phyloP scores from a whole-genome alignment of 2,329 filamentous ascomycete species.

The Uncinocarpus reesii region DNA sequence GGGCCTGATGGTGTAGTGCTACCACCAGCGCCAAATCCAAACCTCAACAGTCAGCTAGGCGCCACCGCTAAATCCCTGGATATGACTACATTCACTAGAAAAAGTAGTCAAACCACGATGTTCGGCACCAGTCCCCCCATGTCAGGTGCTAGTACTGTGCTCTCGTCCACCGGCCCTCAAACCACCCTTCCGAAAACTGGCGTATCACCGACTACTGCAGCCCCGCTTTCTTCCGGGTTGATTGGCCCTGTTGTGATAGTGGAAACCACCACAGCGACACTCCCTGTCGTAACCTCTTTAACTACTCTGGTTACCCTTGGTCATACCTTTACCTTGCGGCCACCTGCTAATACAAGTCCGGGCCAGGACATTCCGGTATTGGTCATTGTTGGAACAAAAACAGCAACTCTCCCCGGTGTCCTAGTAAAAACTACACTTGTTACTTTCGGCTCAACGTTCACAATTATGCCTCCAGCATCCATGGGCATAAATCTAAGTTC shows the following conservation, averaged over 20 bases:
- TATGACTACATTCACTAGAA: too few species aligned
- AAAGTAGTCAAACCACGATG: too few species aligned
- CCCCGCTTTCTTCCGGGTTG: not conserved
- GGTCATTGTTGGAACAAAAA: slow-evolving; percentile 11
- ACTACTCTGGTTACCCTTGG: slow-evolving; percentile 6
- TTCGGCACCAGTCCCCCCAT: too few species aligned
- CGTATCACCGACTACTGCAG: not conserved
- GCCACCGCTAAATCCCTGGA: not conserved
- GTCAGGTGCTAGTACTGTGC: too few species aligned
- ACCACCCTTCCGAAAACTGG: not conserved
- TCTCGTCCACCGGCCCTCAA: too few species aligned
- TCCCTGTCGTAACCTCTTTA: slow-evolving; percentile 9
- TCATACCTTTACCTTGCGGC: slow-evolving; percentile 8
- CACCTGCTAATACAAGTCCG: slow-evolving; percentile 1
- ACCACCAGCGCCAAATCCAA: slow-evolving; percentile 3
- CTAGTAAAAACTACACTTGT: not conserved
- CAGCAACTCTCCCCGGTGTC: slow-evolving; percentile 6
- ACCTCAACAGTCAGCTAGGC: not conserved
- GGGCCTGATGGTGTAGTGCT: slow-evolving; percentile 8
- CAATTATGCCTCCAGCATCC: not conserved
- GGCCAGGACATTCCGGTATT: slow-evolving; percentile 1
- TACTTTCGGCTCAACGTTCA: slow-evolving; percentile 2
- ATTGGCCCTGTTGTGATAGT: slow-evolving; percentile 8
- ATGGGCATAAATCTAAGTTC: not conserved
- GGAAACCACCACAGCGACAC: slow-evolving; percentile 1